Evolutionary conservation across 805 yeast genomes (phyloP).

Genomic region (Sugiyamaella americana): DNA sequence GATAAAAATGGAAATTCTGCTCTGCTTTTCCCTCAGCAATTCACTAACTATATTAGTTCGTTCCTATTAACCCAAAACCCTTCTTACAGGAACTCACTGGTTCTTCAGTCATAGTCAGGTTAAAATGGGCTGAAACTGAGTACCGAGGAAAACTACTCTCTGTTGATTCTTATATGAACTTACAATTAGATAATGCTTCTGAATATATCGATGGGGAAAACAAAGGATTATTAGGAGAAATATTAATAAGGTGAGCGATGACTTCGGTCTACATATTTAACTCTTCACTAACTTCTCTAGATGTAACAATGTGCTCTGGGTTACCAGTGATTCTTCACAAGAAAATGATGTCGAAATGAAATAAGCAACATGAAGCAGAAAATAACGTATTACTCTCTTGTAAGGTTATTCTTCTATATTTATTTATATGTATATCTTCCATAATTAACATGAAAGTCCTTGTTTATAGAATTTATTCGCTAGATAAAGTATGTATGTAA

Average conservation of each 20-base stretch:
- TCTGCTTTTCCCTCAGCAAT: too few species aligned
- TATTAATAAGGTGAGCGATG: constrained; percentile 48
- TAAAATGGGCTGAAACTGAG: constrained; percentile 88
- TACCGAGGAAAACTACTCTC: constrained; percentile 73
- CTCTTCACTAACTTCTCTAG: constrained; percentile 32
- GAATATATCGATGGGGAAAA: constrained; percentile 45
- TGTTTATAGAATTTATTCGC: too few species aligned
- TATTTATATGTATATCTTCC: too few species aligned
- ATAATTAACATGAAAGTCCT: too few species aligned
- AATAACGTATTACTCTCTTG: neutral
- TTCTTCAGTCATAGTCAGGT: constrained; percentile 62
- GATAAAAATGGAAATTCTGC: too few species aligned
- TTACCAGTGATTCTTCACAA: constrained; percentile 33
- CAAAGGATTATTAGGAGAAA: constrained; percentile 59
- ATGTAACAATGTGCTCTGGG: constrained; percentile 84
- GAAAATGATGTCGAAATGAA: neutral
- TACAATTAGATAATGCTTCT: constrained; percentile 61
- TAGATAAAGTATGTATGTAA: too few species aligned
- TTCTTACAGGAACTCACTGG: constrained; percentile 72
- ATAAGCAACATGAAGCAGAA: neutral
- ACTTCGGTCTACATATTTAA: neutral
- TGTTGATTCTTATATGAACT: constrained; percentile 88
- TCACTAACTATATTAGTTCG: constrained; percentile 36
- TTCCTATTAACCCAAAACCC: constrained; percentile 86
- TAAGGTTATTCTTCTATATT: too few species aligned